Base-by-base conservation (phyloP, 177 flowering plant genomes). In the Telopea speciosissima region DNA sequence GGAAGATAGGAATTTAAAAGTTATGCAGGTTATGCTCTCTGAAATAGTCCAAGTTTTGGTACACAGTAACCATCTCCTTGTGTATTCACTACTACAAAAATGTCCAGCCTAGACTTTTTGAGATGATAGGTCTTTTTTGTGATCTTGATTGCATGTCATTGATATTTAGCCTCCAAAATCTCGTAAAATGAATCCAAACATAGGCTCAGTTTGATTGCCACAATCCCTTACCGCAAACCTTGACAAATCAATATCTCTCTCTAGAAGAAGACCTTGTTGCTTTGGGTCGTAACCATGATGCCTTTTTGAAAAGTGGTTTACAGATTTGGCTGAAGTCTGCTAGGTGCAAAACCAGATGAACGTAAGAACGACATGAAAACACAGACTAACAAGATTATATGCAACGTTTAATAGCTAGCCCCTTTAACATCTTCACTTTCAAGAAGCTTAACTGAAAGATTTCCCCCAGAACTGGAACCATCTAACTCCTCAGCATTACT, bases 191-290 rank as follows among this genome's bases (percentile, higher is more conserved):
- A 36, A 36, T 36, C 40, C 40, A 5, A 36, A 36, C 8, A 6
- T 36, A 36, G 40, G 40, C 40, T 36, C 40, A 8, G 40, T 36
- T 8, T 28, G 40, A 36, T 68, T 36, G 58, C 63, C 19, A 21
- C 61, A 22, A n/a, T 31, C 23, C 66, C 19, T 59, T 54, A 40
- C 11, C 61, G 23, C 44, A 85, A 79, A 19, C 90, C 87, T 77
- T 89, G 97, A 82, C 98, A 91, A 63, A 95, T 85, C 69, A 95
- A 85, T 95, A 95, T 21, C 91, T 93, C 80, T 95, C 99, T 77
- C 90, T 90, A 0, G 99, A 95, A 36, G 90, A 79, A 24, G 97
- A 80, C 73, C 94, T 83, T 69, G 99, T 95, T 62, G 98, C 99
- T 81, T 95, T 95, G 31, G 99, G 99, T 83, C 99, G 81, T 81